These are phyloP conservation scores for Camillea tinctor DNA, from an alignment of 2,329 filamentous ascomycete species.

Conservation along the genomic window DNA sequence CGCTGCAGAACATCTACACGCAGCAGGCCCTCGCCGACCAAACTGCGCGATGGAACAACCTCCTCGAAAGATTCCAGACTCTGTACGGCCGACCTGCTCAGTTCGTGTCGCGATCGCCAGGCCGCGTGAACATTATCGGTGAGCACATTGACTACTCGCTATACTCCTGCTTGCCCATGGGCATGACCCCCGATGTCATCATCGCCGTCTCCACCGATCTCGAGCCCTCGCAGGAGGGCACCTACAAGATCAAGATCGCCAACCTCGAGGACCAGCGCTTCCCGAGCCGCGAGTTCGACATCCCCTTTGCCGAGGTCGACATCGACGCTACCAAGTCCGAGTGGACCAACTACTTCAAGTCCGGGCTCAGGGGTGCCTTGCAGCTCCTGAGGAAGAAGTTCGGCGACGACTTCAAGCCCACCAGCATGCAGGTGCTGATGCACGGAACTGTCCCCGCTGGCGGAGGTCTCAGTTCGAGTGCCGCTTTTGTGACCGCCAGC, in stretches of 20 bases:
- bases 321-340: conserved; percentile 86
- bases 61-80: conserved; percentile 69
- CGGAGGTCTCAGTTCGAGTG: conserved; percentile 89
- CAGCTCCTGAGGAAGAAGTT: conserved; percentile 70
- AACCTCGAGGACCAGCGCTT: conserved; percentile 80
- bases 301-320: conserved; percentile 64
- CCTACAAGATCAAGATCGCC: conserved; percentile 70
- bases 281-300: conserved; percentile 68
- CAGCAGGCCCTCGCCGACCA: conserved; percentile 67
- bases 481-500: conserved; percentile 88
- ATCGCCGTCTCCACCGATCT: conserved; percentile 68
- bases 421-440: conserved; percentile 82
- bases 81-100: conserved; percentile 69
- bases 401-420: conserved; percentile 60
- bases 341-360: conserved; percentile 99
- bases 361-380: conserved; percentile 79
- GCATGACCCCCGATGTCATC: conserved; percentile 86
- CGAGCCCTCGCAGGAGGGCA: conserved; percentile 45
- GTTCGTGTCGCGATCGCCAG: conserved; percentile 87
- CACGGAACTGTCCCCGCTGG: conserved; percentile 91
- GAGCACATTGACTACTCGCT: conserved; percentile 99
- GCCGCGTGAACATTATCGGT: conserved; percentile 96
- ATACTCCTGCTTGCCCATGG: conserved; percentile 94
- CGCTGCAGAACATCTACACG: conserved; percentile 81
- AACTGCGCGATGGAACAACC: conserved; percentile 69